Evolutionary conservation across 2,329 filamentous ascomycete species (phyloP), one percentile per base, ranked within the genome.

Genomic region (Arthrocladium fulminans): DNA sequence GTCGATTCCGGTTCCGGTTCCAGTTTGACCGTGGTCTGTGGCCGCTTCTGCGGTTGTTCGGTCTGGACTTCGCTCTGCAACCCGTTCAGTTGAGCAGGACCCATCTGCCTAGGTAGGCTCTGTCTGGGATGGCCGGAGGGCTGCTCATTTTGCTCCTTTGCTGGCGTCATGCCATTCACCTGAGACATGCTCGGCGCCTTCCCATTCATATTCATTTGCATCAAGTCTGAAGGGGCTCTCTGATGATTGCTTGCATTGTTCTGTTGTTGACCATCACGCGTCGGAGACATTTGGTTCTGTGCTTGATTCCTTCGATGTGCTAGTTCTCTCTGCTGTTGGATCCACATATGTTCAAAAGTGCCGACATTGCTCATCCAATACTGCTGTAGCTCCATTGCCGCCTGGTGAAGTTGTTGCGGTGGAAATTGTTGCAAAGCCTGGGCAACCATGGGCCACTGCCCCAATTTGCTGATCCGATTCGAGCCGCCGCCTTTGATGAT

Each of bases 401-500:
- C 87, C 8, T 73, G 76, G 1, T 82, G 83, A 47, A 78, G 69
- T 54, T 86, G 83, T 45, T 75, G 73, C 0, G 76, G 76, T 7
- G 73, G 73, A 41, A 87, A 79, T n/a, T 8, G 23, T 3, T 68
- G 64, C 42, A 88, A 64, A 24, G 75, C 69, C 49, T 80, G 77
- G 1, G 86, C 82, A 47, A 96, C 73, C 43, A 80, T 76, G 1
- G 74, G 72, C 92, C 92, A 97, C 49, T 75, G 73, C 54, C 87
- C 86, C 20, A 73, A 72, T 20, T 77, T 75, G 0, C 80, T 83
- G 2, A 94, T 80, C 51, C 76, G 79, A 57, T 84, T 85, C 48
- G 84, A 92, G 3, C 88, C 88, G 20, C 86, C 86, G 55, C 78
- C 74, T 58, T 85, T 89, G 56, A 83, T 77, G 1, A 95, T 86